Evolutionary conservation across 257 asterid species (phyloP), one percentile per base, ranked within the genome.

Genomic region (Solanum chaucha): DNA sequence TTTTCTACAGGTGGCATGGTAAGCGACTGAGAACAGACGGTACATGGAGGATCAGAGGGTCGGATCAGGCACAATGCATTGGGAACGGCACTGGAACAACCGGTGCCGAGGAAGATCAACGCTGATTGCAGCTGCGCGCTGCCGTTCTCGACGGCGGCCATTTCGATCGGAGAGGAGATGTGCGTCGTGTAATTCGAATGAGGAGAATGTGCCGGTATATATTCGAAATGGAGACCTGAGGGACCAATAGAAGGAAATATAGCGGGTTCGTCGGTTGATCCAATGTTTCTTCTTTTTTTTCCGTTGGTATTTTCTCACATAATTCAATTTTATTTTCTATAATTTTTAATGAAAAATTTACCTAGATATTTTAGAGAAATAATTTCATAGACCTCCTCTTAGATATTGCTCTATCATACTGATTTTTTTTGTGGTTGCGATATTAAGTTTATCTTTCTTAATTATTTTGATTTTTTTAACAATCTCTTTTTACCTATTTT

Each of bases 41-140:
- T 89, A 78, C 99, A 97, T 74, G 99, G 98, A 85, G 99, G 99
- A 91, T 95, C 93, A 35, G 96, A 92, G 30, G 98, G 97, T 72
- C 90, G 96, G 90, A 95, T 93, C 91, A 97, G 89, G 91, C 99
- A 97, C 88, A 95, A 77, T 3, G 94, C 96, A 51, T 94, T 95
- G 15, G 99, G 99, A 75, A 95, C 88, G 26, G 98, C 95, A 89
- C 98, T 95, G n/a, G 99, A 95, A 90, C 99, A 97, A 82, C 99
- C 99, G 32, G 98, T 97, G 34, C 99, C 98, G 20, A 97, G 93
- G 89, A 95, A 97, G 84, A 97, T 94, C 91, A 97, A 86, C 44
- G 97, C 95, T 40, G 99, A 95, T 86, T 73, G 89, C 84, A 88
- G 92, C 44, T 89, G 88, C 81, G 67, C 30, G 75, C 91, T 22